Base-by-base conservation (phyloP, 2,329 filamentous ascomycete species). In the Alternaria sp. region DNA sequence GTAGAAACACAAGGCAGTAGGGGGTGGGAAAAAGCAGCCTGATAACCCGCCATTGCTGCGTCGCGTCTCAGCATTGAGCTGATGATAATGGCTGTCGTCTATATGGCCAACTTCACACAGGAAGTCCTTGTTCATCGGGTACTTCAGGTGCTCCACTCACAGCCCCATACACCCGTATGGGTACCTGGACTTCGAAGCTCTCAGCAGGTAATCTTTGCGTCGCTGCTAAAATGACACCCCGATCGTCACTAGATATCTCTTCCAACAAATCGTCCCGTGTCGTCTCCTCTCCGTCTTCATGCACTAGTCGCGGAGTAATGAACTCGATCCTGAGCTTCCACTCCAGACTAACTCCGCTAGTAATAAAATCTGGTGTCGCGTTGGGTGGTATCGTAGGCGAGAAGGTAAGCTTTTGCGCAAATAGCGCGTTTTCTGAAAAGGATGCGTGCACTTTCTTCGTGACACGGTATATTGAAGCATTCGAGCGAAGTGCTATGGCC, bases 271-370 rank as follows among this genome's bases (percentile, higher is more conserved):
- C 61, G 71, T 77, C 70, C 50, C 68, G 72, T 1, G 58, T 58
- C 1, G 60, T 54, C 46, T 75, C 74, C 36, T 74, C 66, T 2
- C 71, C 71, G 31, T 76, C 71, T 34, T 72, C 74, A 31, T 72
- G 69, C 65, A 51, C 72, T 66, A 84, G 74, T 17, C 84, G 86
- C 5, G 91, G 89, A 5, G 94, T 94, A 26, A 97, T 93, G 78
- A 99, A 99, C 78, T 98, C 93, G 57, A 99, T 87, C 1, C 92
- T 84, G 33, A 99, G 82, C 75, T 90, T 91, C 95, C 95, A 99
- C 66, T 92, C 90, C 26, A 97, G 81, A 63, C 86, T 90, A 4
- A 99, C 86, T 2, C 93, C 93, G 61, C 88, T 96, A 0, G 95
- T 99, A 45, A 96, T 85, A 67, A 99, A 96, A 63, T 95, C 93